Evolutionary conservation across 352 stramenopile genomes (phyloP).

Genomic region (Pythium aphanidermatum): DNA sequence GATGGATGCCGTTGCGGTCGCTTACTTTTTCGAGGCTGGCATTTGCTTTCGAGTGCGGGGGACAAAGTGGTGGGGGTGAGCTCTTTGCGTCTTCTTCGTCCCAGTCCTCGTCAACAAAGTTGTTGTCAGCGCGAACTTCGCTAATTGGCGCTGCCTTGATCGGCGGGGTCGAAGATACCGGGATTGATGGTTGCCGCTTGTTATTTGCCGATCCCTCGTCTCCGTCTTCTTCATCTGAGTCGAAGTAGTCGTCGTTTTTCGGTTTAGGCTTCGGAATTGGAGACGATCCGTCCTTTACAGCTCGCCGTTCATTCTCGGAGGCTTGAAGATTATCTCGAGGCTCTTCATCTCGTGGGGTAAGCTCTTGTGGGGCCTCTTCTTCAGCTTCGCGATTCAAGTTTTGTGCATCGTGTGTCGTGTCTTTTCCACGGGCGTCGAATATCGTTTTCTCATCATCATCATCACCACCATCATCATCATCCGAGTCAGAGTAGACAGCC

Average conservation of each 20-base stretch:
- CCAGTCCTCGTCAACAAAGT: slow-evolving; percentile 78
- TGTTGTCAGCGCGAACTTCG: slow-evolving; percentile 43
- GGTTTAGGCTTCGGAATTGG: slow-evolving; percentile 10
- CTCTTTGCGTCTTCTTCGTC: slow-evolving; percentile 62
- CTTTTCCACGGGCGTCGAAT: slow-evolving; percentile 29
- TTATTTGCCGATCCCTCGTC: slow-evolving; percentile 17
- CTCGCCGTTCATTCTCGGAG: no score
- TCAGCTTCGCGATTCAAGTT: background rate
- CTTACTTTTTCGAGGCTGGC: slow-evolving; percentile 31
- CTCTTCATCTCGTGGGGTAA: background rate
- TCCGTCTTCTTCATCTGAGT: slow-evolving; percentile 41
- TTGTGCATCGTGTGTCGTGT: slow-evolving; percentile 30
- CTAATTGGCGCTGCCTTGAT: background rate
- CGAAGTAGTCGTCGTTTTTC: slow-evolving; percentile 50
- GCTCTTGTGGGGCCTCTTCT: background rate
- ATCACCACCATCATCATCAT: slow-evolving; percentile 21
- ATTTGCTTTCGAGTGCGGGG: slow-evolving; percentile 1
- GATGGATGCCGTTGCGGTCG: background rate
- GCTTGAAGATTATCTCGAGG: slow-evolving; percentile 9
- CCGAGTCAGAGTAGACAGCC: background rate
- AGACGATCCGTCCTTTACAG: background rate
- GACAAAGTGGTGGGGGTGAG: slow-evolving; percentile 2
- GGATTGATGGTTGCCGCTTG: slow-evolving; percentile 10
- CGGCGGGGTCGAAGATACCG: background rate
- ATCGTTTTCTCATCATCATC: slow-evolving; percentile 25